phyloP scores from a whole-genome alignment of 306 rosid species.

The peach (Prunus persica) region Prunus_persica_NCBIv2 NC_034014.1:9487501-9488000 shows the following conservation, averaged over 20 bases:
- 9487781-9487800: slow-evolving; percentile 20
- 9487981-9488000: slow-evolving; percentile 31
- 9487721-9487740: slow-evolving; percentile 26
- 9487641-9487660: slow-evolving; percentile 16
- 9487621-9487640: slow-evolving; percentile 9
- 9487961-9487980: slow-evolving; percentile 33
- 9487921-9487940: slow-evolving; percentile 46
- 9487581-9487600: slow-evolving; percentile 30
- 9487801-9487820: slow-evolving; percentile 23
- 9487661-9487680: neutral
- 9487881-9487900: slow-evolving; percentile 29
- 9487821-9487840: slow-evolving; percentile 36
- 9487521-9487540: slow-evolving; percentile 33
- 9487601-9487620: slow-evolving; percentile 17
- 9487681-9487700: neutral
- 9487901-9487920: slow-evolving; percentile 31
- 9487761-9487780: slow-evolving; percentile 19
- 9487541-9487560: slow-evolving; percentile 26
- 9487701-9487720: slow-evolving; percentile 3
- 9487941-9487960: slow-evolving; percentile 37
- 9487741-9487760: slow-evolving; percentile 26
- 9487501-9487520: slow-evolving; percentile 61
- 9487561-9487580: slow-evolving; percentile 17
- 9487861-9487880: slow-evolving; percentile 27
- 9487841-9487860: slow-evolving; percentile 31